Evolutionary conservation across 164 flowering plant species (phyloP).

Genomic region (Vitis amurensis): DNA sequence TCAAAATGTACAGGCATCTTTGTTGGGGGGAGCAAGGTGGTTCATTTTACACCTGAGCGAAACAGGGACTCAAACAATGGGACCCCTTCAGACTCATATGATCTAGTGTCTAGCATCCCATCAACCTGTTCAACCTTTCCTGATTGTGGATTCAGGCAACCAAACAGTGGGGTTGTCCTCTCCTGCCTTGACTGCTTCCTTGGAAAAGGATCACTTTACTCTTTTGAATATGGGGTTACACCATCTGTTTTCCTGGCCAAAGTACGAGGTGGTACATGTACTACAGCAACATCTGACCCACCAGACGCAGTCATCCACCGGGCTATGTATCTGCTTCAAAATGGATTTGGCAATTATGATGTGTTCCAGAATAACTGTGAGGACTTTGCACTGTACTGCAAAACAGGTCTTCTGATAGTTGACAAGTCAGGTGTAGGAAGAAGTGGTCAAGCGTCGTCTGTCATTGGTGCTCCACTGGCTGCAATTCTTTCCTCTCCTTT

Average conservation of each 20-base stretch:
- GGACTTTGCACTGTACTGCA: constrained; percentile 92
- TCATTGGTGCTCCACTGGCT: constrained; percentile 90
- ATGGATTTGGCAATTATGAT: constrained; percentile 93
- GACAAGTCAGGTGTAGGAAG: constrained; percentile 75
- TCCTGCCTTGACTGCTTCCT: constrained; percentile 95
- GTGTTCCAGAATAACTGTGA: constrained; percentile 92
- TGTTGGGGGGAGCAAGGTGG: constrained; percentile 87
- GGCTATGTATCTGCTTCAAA: constrained; percentile 93
- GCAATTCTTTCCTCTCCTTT: constrained; percentile 88
- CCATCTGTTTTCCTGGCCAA: constrained; percentile 74
- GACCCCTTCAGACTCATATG: constrained; percentile 27
- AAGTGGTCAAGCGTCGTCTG: constrained; percentile 91
- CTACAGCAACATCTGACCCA: constrained; percentile 80
- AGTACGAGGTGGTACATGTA: constrained; percentile 97
- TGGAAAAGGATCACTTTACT: constrained; percentile 63
- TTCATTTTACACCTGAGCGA: constrained; percentile 72
- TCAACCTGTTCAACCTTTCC: constrained; percentile 72
- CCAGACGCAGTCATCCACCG: constrained; percentile 71
- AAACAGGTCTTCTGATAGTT: constrained; percentile 76
- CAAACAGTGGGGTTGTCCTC: constrained; percentile 85
- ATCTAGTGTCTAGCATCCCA: constrained; percentile 29
- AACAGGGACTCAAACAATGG: constrained; percentile 25
- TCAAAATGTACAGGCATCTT: constrained; percentile 51
- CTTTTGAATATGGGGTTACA: constrained; percentile 77
- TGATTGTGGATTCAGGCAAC: constrained; percentile 89